Conservation (phyloP, 805 yeast genomes). For the Phaffomyces antillensis region DNA sequence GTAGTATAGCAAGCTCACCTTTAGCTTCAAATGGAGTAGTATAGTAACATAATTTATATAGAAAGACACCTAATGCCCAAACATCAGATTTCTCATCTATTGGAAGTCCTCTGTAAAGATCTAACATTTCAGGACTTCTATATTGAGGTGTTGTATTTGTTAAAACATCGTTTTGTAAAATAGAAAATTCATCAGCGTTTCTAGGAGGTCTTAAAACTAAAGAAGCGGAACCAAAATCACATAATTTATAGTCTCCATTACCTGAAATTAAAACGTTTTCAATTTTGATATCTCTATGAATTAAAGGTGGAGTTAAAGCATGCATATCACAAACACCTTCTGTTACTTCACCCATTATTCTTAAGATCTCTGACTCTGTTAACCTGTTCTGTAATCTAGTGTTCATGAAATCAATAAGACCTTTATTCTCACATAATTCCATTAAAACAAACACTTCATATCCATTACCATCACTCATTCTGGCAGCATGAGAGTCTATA, state of each 20-base stretch:
- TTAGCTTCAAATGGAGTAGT: slow-evolving; percentile 74
- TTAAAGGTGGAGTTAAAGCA: slow-evolving; percentile 58
- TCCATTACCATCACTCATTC: slow-evolving; percentile 43
- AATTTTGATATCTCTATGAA: slow-evolving; percentile 77
- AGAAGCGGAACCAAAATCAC: slow-evolving; percentile 81
- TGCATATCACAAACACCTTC: slow-evolving; percentile 78
- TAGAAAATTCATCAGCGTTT: slow-evolving; percentile 50
- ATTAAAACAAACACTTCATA: slow-evolving; percentile 74
- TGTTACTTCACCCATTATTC: slow-evolving; percentile 61
- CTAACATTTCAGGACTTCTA: slow-evolving; percentile 81
- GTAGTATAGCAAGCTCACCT: slow-evolving; percentile 57
- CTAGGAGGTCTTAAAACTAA: slow-evolving; percentile 57
- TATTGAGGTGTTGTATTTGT: slow-evolving; percentile 83
- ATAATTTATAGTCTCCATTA: slow-evolving; percentile 54
- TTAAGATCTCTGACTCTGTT: slow-evolving; percentile 59
- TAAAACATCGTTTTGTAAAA: slow-evolving; percentile 60
- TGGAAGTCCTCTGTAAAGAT: slow-evolving; percentile 57
- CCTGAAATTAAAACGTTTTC: slow-evolving; percentile 68
- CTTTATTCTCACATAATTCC: slow-evolving; percentile 74
- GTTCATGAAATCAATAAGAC: slow-evolving; percentile 76
- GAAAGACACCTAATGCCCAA: slow-evolving; percentile 78
- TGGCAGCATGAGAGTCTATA: slow-evolving; percentile 91
- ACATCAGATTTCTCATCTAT: slow-evolving; percentile 78
- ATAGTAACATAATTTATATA: slow-evolving; percentile 72
- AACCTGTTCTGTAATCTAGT: slow-evolving; percentile 58